Percentiles rank a stretch among this genome's conserved stretches.
Conservation (phyloP, 768 basidiomycete species). For the Udeniomyces megalosporus region DNA sequence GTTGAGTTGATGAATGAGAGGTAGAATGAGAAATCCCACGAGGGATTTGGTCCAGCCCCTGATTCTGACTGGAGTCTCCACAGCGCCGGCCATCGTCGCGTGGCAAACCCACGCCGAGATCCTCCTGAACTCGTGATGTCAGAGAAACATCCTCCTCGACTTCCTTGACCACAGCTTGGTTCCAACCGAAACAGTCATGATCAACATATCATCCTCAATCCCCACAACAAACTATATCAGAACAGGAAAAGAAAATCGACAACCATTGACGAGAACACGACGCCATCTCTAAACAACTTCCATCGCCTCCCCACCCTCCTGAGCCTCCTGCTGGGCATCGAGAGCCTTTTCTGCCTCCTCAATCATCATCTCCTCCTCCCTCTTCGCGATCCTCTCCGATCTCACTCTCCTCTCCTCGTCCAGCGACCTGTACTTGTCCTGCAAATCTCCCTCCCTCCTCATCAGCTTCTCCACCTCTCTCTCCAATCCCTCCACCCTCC, state of each 20-base stretch:
- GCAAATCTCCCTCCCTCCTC: conserved; percentile 56
- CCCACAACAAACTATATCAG: too few relatives aligned
- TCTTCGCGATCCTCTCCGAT: conserved; percentile 25
- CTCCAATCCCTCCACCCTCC: conserved; percentile 56
- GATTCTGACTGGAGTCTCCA: too few relatives aligned
- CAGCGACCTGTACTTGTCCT: conserved; percentile 70
- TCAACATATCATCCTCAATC: too few relatives aligned
- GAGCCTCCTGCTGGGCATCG: conserved; percentile 23
- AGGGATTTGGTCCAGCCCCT: too few relatives aligned
- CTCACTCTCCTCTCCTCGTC: conserved; percentile 39
- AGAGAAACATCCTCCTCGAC: too few relatives aligned
- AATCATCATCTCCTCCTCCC: conserved; percentile 51
- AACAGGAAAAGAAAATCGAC: background rate
- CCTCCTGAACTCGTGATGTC: too few relatives aligned
- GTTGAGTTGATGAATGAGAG: too few relatives aligned
- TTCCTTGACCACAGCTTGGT: too few relatives aligned
- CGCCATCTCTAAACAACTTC: background rate
- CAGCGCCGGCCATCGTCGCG: too few relatives aligned
- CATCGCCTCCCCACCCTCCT: background rate
- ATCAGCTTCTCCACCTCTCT: conserved; percentile 76
- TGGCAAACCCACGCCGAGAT: too few relatives aligned
- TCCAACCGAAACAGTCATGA: too few relatives aligned
- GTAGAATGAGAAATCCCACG: too few relatives aligned
- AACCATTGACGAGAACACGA: background rate
- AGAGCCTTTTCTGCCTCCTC: conserved; percentile 27